These are phyloP conservation scores for Bruguiera gymnorhiza DNA, from an alignment of 345 rosid species.

Conservation along the genomic window DNA sequence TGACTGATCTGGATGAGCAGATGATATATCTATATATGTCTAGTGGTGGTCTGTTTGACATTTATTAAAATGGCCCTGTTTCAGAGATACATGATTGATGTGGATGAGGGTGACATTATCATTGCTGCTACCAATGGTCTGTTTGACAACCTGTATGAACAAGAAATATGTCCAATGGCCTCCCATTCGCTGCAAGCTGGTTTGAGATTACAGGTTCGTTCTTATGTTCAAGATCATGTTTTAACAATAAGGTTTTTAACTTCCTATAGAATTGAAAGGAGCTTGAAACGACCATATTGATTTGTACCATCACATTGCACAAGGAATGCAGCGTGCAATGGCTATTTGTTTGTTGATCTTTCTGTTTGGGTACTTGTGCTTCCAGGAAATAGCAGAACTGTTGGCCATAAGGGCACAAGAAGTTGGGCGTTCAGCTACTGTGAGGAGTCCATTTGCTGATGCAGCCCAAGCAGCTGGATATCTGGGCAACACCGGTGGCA, in stretches of 20 bases:
- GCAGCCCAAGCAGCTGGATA: constrained; percentile 70
- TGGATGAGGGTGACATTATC: constrained; percentile 59
- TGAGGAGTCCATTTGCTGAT: constrained; percentile 64
- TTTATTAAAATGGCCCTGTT: constrained; percentile 7
- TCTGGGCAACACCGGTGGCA: constrained; percentile 54
- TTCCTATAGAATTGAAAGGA: background rate
- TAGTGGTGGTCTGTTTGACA: no score
- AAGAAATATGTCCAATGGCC: constrained; percentile 54
- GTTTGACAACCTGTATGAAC: constrained; percentile 67
- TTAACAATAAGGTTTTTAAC: background rate
- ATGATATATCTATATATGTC: no score
- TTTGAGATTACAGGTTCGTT: constrained; percentile 63
- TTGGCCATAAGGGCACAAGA: constrained; percentile 54
- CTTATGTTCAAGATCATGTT: constrained; percentile 1
- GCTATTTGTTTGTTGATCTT: background rate
- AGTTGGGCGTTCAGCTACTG: constrained; percentile 37
- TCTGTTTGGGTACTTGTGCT: background rate
- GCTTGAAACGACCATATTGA: background rate
- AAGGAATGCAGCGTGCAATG: no score
- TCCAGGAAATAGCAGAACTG: constrained; percentile 59
- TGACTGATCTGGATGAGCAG: no score
- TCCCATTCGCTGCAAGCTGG: constrained; percentile 40
- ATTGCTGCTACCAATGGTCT: constrained; percentile 69
- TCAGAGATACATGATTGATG: constrained; percentile 50
- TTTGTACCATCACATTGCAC: no score